phyloP scores from a whole-genome alignment of 345 rosid genomes.

The Cochlearia excelsa region DNA sequence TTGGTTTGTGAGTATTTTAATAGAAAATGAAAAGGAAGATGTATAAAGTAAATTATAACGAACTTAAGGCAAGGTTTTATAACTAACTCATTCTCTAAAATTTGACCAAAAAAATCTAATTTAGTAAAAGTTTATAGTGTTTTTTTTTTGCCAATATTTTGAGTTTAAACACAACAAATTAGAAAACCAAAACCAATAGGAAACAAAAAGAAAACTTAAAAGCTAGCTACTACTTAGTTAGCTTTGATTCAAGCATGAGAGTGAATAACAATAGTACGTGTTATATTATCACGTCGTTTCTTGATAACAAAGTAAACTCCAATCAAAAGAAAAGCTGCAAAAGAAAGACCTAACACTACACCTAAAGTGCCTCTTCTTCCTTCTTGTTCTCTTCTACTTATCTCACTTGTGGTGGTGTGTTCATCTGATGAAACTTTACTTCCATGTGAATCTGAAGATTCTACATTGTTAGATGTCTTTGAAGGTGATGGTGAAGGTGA shows the following conservation, averaged over 20 bases:
- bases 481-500: constrained; percentile 57
- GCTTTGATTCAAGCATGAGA: constrained; percentile 22
- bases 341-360: constrained; percentile 25
- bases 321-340: constrained; percentile 17
- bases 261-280: constrained; percentile 28
- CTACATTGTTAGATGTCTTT: constrained; percentile 44
- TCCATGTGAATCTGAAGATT: constrained; percentile 33
- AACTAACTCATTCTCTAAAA: no score
- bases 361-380: constrained; percentile 30
- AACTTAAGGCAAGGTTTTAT: no score
- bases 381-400: constrained; percentile 18
- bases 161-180: no score
- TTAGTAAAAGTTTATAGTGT: no score
- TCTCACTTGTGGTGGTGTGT: constrained; percentile 16
- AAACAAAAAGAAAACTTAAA: neutral
- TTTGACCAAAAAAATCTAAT: no score
- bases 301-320: constrained; percentile 28
- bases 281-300: constrained; percentile 28
- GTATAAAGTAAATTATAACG: no score
- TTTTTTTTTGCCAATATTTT: no score
- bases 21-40: no score
- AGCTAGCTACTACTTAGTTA: no score
- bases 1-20: no score
- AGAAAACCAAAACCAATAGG: neutral
- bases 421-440: constrained; percentile 40